Evolutionary conservation across 768 basidiomycete species (phyloP).

Genomic region (Neoboletus subvelutipes): DNA sequence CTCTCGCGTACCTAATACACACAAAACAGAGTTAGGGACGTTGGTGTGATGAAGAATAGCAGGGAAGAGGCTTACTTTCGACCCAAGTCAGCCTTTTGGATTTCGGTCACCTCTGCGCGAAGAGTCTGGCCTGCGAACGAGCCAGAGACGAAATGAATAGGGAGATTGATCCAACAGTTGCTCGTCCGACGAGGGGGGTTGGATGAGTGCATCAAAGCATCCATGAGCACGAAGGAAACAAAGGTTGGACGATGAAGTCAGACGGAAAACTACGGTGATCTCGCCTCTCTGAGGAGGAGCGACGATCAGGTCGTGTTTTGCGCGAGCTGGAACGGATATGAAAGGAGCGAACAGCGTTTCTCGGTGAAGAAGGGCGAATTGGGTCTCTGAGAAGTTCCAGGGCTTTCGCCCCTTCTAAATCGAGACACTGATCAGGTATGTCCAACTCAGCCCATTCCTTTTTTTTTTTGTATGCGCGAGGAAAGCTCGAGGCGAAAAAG

Average conservation of each 20-base stretch:
- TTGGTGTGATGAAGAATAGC: neutral
- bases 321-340: slow-evolving; percentile 12
- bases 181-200: slow-evolving; percentile 27
- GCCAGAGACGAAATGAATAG: slow-evolving; percentile 56
- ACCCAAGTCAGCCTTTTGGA: slow-evolving; percentile 67
- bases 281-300: neutral
- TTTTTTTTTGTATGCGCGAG: neutral
- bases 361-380: slow-evolving; percentile 1
- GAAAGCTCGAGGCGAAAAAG: neutral
- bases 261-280: slow-evolving; percentile 3
- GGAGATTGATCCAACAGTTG: slow-evolving; percentile 32
- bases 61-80: slow-evolving; percentile 48
- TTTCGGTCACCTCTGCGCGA: slow-evolving; percentile 54
- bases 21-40: slow-evolving; percentile 4
- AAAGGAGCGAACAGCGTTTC: neutral
- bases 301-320: slow-evolving; percentile 17
- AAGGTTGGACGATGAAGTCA: neutral
- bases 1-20: slow-evolving; percentile 49
- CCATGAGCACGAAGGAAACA: slow-evolving; percentile 15
- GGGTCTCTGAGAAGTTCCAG: slow-evolving; percentile 1
- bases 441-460: neutral
- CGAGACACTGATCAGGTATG: slow-evolving; percentile 22
- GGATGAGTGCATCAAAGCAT: slow-evolving; percentile 15
- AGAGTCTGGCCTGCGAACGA: slow-evolving; percentile 59
- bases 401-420: slow-evolving; percentile 25